Conservation (phyloP, 768 basidiomycete species). For the Suillus americanus region DNA sequence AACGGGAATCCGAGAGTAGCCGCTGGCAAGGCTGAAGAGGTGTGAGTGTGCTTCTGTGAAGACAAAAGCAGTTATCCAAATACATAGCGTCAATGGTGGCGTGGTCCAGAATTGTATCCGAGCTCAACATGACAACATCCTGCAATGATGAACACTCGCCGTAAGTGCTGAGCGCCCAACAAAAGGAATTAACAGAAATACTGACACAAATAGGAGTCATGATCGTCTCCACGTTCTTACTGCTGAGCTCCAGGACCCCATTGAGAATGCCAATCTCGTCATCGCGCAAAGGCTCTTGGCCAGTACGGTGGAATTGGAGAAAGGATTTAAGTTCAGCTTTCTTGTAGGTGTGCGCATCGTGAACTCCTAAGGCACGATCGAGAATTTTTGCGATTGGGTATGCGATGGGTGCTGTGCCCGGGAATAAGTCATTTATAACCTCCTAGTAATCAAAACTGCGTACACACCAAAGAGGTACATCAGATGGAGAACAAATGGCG, state of each 20-base stretch:
- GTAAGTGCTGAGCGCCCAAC: slow-evolving; percentile 37
- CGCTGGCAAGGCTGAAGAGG: slow-evolving; percentile 55
- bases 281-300: slow-evolving; percentile 71
- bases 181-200: neutral
- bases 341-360: slow-evolving; percentile 75
- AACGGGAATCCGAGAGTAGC: slow-evolving; percentile 91
- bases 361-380: slow-evolving; percentile 74
- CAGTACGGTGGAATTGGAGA: slow-evolving; percentile 75
- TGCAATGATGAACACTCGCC: slow-evolving; percentile 42
- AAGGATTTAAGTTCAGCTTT: slow-evolving; percentile 81
- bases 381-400: slow-evolving; percentile 72
- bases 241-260: slow-evolving; percentile 75
- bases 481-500: slow-evolving; percentile 67
- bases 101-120: slow-evolving; percentile 79
- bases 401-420: slow-evolving; percentile 64
- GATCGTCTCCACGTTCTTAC: slow-evolving; percentile 73
- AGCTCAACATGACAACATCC: slow-evolving; percentile 80
- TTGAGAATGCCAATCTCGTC: slow-evolving; percentile 83
- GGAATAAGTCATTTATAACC: neutral
- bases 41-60: slow-evolving; percentile 7
- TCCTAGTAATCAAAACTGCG: slow-evolving; percentile 6
- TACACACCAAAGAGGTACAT: slow-evolving; percentile 60
- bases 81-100: slow-evolving; percentile 75
- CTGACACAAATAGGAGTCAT: slow-evolving; percentile 78
- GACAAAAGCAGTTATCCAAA: slow-evolving; percentile 13